phyloP scores from a whole-genome alignment of 345 rosid genomes.

The Hibiscus trionum region DNA sequence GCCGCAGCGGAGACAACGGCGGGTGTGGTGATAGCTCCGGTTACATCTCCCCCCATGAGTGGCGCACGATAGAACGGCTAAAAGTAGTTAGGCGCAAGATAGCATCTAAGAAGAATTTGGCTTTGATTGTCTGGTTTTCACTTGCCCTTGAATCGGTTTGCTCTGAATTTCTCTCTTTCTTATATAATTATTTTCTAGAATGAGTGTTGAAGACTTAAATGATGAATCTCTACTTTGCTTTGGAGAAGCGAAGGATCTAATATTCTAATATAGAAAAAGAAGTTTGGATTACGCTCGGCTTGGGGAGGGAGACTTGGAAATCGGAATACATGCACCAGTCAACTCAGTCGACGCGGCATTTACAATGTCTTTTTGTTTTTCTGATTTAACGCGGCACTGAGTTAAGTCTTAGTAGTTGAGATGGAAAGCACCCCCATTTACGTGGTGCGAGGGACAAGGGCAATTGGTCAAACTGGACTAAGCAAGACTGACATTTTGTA shows the following conservation, averaged over 20 bases:
- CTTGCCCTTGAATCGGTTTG: neutral
- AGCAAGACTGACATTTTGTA: neutral
- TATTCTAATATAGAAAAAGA: neutral
- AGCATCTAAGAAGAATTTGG: neutral
- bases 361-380: neutral
- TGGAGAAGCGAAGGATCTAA: neutral
- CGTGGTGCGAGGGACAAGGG: neutral
- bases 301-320: neutral
- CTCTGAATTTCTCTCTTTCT: neutral
- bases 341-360: neutral
- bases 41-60: conserved; percentile 33
- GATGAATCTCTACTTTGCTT: neutral
- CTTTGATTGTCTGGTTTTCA: no score
- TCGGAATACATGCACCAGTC: neutral
- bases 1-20: neutral
- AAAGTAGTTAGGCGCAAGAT: neutral
- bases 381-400: no score
- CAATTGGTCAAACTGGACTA: neutral
- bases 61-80: conserved; percentile 13
- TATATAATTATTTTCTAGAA: neutral
- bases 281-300: neutral
- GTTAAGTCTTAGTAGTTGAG: neutral
- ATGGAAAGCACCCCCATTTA: no score
- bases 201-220: neutral
- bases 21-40: conserved; percentile 3